Evolutionary conservation across 2,329 filamentous ascomycete genomes (phyloP).

Genomic region (Furcasterigmium sp.): DNA sequence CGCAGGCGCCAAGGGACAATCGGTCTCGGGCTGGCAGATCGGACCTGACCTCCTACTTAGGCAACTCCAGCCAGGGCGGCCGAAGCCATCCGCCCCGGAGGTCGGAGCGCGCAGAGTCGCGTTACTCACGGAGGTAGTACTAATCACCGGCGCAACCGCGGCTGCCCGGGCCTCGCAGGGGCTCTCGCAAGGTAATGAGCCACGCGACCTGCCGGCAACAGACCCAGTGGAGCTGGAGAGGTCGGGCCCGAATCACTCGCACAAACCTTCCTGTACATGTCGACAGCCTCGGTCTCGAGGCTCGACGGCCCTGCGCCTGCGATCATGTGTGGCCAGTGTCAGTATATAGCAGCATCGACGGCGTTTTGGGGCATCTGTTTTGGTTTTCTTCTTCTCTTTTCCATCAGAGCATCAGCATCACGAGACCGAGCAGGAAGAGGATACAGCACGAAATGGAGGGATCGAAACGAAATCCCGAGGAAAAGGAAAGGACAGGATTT

Average conservation of each 20-base stretch:
- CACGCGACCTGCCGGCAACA: too few species aligned
- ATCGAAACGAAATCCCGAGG: neutral
- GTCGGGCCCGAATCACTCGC: too few species aligned
- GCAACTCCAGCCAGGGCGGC: conserved; percentile 40
- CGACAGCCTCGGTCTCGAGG: too few species aligned
- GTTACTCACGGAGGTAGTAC: conserved; percentile 24
- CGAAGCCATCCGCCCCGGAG: conserved; percentile 25
- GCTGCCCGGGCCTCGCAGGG: too few species aligned
- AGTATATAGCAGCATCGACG: conserved; percentile 6
- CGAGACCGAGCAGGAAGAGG: neutral
- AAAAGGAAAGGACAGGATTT: neutral
- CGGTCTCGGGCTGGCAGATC: conserved; percentile 8
- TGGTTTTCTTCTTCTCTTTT: conserved; percentile 8
- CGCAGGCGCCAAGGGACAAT: conserved; percentile 9
- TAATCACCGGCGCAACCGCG: too few species aligned
- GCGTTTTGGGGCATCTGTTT: conserved; percentile 5
- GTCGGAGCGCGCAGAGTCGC: conserved; percentile 14
- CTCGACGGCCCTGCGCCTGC: too few species aligned
- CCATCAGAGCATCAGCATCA: neutral
- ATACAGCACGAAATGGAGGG: neutral
- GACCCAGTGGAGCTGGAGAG: too few species aligned
- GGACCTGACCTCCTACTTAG: conserved; percentile 22
- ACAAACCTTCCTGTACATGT: too few species aligned
- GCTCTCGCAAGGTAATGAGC: too few species aligned
- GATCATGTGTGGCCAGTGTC: too few species aligned